These are phyloP conservation scores for Ascochyta fabae DNA, from an alignment of 2,329 filamentous ascomycete genomes.

Conservation along the genomic window DNA sequence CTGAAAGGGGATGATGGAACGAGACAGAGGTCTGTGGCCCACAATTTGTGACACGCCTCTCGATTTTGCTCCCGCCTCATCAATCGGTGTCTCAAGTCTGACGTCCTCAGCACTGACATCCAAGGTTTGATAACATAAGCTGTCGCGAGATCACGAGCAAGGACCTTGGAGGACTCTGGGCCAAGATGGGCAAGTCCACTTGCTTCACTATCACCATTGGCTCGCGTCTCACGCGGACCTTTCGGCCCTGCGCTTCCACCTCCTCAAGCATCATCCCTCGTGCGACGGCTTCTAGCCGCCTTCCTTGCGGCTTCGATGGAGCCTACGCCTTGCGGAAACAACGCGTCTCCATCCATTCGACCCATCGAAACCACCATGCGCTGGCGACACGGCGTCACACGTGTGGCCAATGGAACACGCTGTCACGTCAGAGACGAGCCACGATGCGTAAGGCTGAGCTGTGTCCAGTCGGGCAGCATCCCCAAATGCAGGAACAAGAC, in stretches of 20 bases:
- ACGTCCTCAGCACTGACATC: conserved; percentile 27
- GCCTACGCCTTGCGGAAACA: conserved; percentile 23
- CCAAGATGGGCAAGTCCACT: conserved; percentile 21
- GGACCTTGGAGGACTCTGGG: conserved; percentile 19
- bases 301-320: conserved; percentile 26
- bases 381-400: conserved; percentile 28
- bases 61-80: conserved; percentile 41
- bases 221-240: conserved; percentile 14
- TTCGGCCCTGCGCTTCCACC: conserved; percentile 21
- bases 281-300: conserved; percentile 29
- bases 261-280: conserved; percentile 31
- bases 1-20: conserved; percentile 39
- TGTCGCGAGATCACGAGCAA: conserved; percentile 24
- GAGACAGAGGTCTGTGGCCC: conserved; percentile 29
- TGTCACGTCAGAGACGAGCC: conserved; percentile 29
- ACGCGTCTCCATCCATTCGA: conserved; percentile 29
- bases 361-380: conserved; percentile 32
- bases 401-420: conserved; percentile 27
- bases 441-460: conserved; percentile 20
- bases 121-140: conserved; percentile 34
- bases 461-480: conserved; percentile 20
- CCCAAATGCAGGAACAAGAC: conserved; percentile 38
- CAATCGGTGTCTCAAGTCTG: conserved; percentile 40
- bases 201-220: conserved; percentile 37
- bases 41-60: conserved; percentile 28